Base-by-base conservation (phyloP, 441 rosid species). In the Gossypium trilobum region DNA sequence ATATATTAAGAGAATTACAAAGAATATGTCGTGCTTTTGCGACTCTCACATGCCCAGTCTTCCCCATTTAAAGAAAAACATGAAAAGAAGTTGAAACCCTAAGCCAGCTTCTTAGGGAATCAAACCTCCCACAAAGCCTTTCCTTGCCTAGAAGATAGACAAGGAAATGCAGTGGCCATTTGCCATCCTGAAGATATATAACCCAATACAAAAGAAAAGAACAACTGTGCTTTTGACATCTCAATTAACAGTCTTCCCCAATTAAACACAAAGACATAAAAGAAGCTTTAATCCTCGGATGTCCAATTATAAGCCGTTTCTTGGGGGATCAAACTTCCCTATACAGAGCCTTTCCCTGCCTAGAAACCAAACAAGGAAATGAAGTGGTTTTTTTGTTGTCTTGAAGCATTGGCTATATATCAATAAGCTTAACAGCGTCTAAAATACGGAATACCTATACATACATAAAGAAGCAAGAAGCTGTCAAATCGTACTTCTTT, bases 391-490 rank as follows among this genome's bases (percentile, higher is more conserved):
- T 42, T 50, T 50, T 50, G 46, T 46, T 25, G 5, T n/a, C 14
- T 42, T 68, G 60, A 52, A 71, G 63, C 31, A 68, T 68, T 68
- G 33, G 60, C 67, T 50, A 73, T 3, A 6, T 63, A 71, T 69
- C n/a, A 20, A 74, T 14, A 27, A 54, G 27, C 46, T 16, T 7
- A 29, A 59, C 42, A 71, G 44, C 25, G 2, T 71, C 58, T 16
- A 8, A 33, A 22, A 20, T 58, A 68, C 5, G 27, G 59, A 55
- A 22, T 13, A 11, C 9, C 1, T 20, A 13, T 19, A 16, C 29
- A 68, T 23, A 51, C 14, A 51, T 68, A 68, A 51, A 29, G 48
- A 16, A 39, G 61, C 23, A 20, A 50, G 19, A 52, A 52, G 16
- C 48, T 14, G 16, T 11, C 33, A 29, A 44, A 46, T 39, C 68